phyloP scores from a whole-genome alignment of 2,329 filamentous ascomycete genomes.

The Boeremia exigua region DNA sequence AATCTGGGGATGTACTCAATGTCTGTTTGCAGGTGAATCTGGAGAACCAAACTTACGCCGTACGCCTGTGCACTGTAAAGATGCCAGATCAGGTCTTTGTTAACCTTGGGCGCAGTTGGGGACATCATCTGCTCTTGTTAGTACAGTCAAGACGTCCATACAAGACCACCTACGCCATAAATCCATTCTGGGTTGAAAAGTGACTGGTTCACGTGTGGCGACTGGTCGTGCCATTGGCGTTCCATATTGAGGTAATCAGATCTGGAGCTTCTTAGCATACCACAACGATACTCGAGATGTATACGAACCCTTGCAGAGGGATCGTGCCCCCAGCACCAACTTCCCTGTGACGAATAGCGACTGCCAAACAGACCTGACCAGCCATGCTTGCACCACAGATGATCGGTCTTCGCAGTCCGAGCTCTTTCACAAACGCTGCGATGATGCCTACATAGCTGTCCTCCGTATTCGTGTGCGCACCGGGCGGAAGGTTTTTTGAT shows the following conservation, averaged over 20 bases:
- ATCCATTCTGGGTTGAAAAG: slow-evolving; percentile 58
- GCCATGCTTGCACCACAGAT: slow-evolving; percentile 60
- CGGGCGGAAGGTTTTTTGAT: slow-evolving; percentile 49
- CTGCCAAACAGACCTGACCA: slow-evolving; percentile 57
- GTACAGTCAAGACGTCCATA: neutral
- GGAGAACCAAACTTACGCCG: slow-evolving; percentile 35
- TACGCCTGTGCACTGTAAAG: slow-evolving; percentile 58
- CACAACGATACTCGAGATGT: slow-evolving; percentile 17
- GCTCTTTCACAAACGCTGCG: slow-evolving; percentile 52
- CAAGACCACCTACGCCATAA: slow-evolving; percentile 46
- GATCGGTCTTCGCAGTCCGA: slow-evolving; percentile 55
- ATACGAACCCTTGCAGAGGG: slow-evolving; percentile 52
- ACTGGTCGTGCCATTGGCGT: slow-evolving; percentile 54
- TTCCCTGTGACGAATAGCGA: slow-evolving; percentile 55
- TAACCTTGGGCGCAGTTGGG: slow-evolving; percentile 52
- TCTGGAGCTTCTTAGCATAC: slow-evolving; percentile 17
- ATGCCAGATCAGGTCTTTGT: slow-evolving; percentile 59
- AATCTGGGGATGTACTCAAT: slow-evolving; percentile 35
- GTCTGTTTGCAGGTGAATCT: no score
- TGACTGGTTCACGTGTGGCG: slow-evolving; percentile 56
- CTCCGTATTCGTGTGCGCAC: slow-evolving; percentile 57
- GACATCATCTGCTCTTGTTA: slow-evolving; percentile 51
- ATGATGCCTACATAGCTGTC: slow-evolving; percentile 56
- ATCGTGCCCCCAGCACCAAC: slow-evolving; percentile 56
- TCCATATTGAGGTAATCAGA: slow-evolving; percentile 53